Base-by-base conservation (phyloP, 768 basidiomycete genomes). In the Phanerodontia chrysosporium region DNA sequence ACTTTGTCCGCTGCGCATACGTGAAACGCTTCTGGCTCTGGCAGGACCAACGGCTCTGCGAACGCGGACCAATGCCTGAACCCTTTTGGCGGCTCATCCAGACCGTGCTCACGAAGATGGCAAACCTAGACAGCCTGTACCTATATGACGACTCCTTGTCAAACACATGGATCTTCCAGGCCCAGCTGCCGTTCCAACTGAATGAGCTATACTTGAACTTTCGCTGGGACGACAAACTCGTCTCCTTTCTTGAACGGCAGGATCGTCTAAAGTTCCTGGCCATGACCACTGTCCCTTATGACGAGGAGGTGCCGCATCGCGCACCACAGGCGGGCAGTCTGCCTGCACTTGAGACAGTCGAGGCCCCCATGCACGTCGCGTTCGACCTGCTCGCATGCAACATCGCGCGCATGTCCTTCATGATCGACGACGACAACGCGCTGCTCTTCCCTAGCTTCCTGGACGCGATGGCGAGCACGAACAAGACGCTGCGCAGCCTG, bases 161-260 rank as follows among this genome's bases (percentile, higher is more conserved):
- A 0, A 75, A 78, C 62, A 70, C 74, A 18, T 84, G 81, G 81
- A 67, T 85, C 21, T 67, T 84, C 59, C 68, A 77, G 62, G 70
- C 75, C 46, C 62, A 73, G 2, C 67, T 73, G 49, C 72, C 16
- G 5, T 84, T 84, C 70, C 77, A 77, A 55, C 76, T 85, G 24
- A 70, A 66, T 48, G 81, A 85, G 46, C 75, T 78, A 75, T 42
- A 72, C 25, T 66, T 85, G n/a, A 72, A 74, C 46, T 74, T 84
- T 51, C 62, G 70, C 6, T 86, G 83, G 82, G 81, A 83, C 62
- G 45, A 59, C 0, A 66, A 76, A 49, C 55, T 80, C 9, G 75
- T 78, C 55, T 70, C 71, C 16, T 87, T 86, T 68, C 70, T 86
- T 28, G 71, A 78, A 56, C 68, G 66, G 51, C 83, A 85, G 65